These are phyloP conservation scores for Psilocybe cubensis DNA, from an alignment of 768 basidiomycete species.

Conservation along the genomic window DNA sequence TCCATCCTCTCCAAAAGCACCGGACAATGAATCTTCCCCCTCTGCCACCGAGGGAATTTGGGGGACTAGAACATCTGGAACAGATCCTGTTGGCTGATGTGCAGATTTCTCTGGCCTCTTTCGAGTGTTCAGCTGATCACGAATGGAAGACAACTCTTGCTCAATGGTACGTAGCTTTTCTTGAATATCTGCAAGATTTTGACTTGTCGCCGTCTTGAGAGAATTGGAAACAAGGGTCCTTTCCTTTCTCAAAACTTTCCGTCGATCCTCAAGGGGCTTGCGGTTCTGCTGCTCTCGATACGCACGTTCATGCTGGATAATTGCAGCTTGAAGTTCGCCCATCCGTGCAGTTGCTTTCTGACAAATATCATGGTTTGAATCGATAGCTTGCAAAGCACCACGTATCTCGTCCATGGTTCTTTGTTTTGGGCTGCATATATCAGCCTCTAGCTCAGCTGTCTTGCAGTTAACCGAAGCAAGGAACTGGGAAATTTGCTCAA, in stretches of 20 bases:
- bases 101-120: no score
- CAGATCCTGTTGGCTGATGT: no score
- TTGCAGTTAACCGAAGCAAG: not conserved
- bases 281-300: not conserved
- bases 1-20: no score
- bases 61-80: no score
- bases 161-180: not conserved
- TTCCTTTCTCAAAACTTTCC: not conserved
- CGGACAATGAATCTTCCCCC: no score
- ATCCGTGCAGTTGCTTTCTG: not conserved
- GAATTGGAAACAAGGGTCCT: not conserved
- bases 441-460: not conserved
- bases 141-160: not conserved
- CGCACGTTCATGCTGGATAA: not conserved
- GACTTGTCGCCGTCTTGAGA: not conserved
- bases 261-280: not conserved
- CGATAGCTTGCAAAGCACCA: not conserved
- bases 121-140: not conserved
- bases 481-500: no score
- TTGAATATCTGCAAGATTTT: not conserved
- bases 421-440: not conserved
- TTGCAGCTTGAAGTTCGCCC: not conserved
- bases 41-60: no score
- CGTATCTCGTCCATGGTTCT: slow-evolving; percentile 5
- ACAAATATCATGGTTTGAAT: not conserved